Evolutionary conservation across 257 asterid species (phyloP), one percentile per base, ranked within the genome.

Genomic region (Agastache rugosa): DNA sequence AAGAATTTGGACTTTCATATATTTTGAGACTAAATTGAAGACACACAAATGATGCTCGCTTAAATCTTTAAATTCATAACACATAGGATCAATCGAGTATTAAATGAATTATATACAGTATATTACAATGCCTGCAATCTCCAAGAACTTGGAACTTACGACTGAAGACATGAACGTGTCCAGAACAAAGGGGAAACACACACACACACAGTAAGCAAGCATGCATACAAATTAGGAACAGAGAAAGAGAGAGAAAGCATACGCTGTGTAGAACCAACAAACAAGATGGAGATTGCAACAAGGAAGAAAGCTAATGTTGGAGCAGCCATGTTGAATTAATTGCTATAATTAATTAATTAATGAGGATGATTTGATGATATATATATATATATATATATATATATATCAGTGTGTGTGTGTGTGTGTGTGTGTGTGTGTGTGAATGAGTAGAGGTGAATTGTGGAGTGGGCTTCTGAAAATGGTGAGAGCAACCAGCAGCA

Each of bases 291-390:
- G 22, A 44, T 15, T 75, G 83, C 59, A 61, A 56, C 11, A 1
- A 82, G 6, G 78, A 77, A 82, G 83, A 79, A 11, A 47, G 82
- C 67, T 54, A 63, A 16, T 63, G 60, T 37, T 78, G 73, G 66
- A 71, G 79, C 47, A 65, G 71, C 62, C 86, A 81, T 84, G 72
- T 34, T 48, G 74, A 75, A 22, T 54, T n/a, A 15, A 23, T 25
- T 0, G 17, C 63, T 58, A 12, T 56, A 58, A n/a, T 12, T 6
- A 51, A n/a, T 12, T 6, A 51, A 10, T 39, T 51, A 51, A 25
- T 27, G 19, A 58, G 19, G 39, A 27, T 25, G 64, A 58, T 5
- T 25, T 58, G 63, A 58, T n/a, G 31, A 8, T 9, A n/a, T 31
- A 62, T 62, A 34, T 16, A 31, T 34, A 35, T 37, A 35, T 4